phyloP scores from a whole-genome alignment of 1,139 yeast genomes.

The Lodderomyces pseudojiufengensis region DNA sequence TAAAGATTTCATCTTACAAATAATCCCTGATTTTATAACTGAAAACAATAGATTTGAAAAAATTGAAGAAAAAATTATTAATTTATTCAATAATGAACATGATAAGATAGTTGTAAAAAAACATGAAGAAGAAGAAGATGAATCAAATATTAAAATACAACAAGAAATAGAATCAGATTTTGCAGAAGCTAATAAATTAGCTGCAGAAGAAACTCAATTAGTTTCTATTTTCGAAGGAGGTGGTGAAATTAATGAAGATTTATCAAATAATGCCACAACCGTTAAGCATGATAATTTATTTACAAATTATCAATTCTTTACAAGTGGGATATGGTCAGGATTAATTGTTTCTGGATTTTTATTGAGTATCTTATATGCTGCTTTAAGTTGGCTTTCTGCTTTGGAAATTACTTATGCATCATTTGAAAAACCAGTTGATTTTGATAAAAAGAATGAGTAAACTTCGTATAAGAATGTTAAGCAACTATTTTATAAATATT shows the following conservation, averaged over 20 bases:
- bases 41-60: background rate
- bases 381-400: constrained; percentile 57
- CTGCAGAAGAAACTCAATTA: constrained; percentile 24
- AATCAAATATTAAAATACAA: constrained; percentile 12
- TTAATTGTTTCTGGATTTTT: constrained; percentile 55
- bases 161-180: constrained; percentile 35
- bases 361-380: constrained; percentile 47
- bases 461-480: too few species aligned
- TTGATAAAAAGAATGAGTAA: constrained; percentile 59
- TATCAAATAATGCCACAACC: constrained; percentile 8
- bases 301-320: constrained; percentile 41
- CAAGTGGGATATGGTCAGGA: constrained; percentile 65
- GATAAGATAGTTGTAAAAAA: constrained; percentile 12
- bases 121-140: constrained; percentile 4
- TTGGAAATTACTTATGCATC: constrained; percentile 68
- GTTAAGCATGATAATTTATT: constrained; percentile 25
- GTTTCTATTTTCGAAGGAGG: constrained; percentile 20
- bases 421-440: constrained; percentile 65
- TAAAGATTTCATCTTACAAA: constrained; percentile 1
- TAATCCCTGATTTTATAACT: constrained; percentile 1
- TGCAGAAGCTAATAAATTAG: constrained; percentile 30
- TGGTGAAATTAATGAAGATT: constrained; percentile 5
- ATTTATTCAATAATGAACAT: constrained; percentile 20
- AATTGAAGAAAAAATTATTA: constrained; percentile 10
- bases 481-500: too few species aligned